These are phyloP conservation scores for Ogataea henricii DNA, from an alignment of 805 yeast species.

Conservation along the genomic window DNA sequence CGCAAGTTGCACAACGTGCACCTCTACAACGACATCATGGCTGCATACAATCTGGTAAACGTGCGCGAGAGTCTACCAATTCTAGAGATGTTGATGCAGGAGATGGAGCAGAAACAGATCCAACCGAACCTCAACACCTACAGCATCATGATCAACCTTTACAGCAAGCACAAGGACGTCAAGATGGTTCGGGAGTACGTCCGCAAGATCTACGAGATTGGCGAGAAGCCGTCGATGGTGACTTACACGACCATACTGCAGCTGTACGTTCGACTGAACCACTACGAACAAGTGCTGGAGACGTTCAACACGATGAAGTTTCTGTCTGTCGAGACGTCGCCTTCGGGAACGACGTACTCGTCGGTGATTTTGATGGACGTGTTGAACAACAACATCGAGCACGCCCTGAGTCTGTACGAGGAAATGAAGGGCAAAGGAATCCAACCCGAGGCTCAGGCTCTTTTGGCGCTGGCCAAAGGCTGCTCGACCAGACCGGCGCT, in stretches of 20 bases:
- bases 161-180: constrained; percentile 43
- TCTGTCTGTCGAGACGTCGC: constrained; percentile 62
- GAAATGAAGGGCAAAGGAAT: constrained; percentile 53
- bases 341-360: constrained; percentile 68
- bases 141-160: constrained; percentile 47
- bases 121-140: constrained; percentile 42
- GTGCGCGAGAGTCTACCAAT: constrained; percentile 22
- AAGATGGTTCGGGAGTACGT: constrained; percentile 41
- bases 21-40: constrained; percentile 41
- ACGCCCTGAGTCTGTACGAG: constrained; percentile 71
- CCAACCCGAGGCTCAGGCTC: constrained; percentile 44
- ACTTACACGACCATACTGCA: constrained; percentile 62
- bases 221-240: constrained; percentile 43
- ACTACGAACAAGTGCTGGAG: constrained; percentile 63
- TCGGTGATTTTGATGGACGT: constrained; percentile 70
- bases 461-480: constrained; percentile 64
- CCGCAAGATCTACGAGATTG: constrained; percentile 39
- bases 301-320: constrained; percentile 87
- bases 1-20: constrained; percentile 34
- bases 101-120: constrained; percentile 29
- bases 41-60: constrained; percentile 26
- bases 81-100: constrained; percentile 38
- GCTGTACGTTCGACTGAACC: constrained; percentile 54
- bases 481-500: constrained; percentile 57
- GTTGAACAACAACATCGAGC: constrained; percentile 63